Base-by-base conservation (phyloP, 2,329 filamentous ascomycete genomes). In the Metarhizium brunneum region DNA sequence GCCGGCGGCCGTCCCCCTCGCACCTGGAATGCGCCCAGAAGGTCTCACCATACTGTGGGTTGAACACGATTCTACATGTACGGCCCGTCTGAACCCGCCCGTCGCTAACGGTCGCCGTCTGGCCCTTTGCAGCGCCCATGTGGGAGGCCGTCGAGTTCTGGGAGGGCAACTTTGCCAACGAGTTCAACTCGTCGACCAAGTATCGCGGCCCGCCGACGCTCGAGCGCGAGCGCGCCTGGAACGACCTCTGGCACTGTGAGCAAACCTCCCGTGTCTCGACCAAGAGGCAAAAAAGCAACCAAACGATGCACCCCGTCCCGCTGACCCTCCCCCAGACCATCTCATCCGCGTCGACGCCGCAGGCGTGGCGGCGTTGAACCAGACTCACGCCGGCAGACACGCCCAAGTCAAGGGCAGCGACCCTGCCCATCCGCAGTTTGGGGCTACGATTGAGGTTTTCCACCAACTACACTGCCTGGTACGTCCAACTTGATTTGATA, bases 401-500 rank as follows among this genome's bases (percentile, higher is more conserved):
- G 40, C 42, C 16, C 36, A 52, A 14, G 40, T 52, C 14, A 7
- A 30, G 6, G 50, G 50, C 4, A 52, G 50, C 25, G 50, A 52
- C 30, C 50, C 50, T 32, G 20, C 50, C 40, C 32, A 52, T 10
- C 50, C 50, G 10, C 6, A 16, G n/a, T 52, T 47, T 16, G 50
- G 50, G 11, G 50, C 38, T 6, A n/a, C 14, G 5, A 10, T 35
- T 4, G 47, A 49, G 30, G 47, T 49, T 6, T 49, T 49, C n/a
- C 50, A 52, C 40, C 50, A 52, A 20, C 50, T 52, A 16, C 50
- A 52, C 16, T 52, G 50, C n/a, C 50, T 52, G 8, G 50, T 52
- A 52, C 43, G 50, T 29, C 36, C 18, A 43, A 6, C 40, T 16
- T 11, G 8, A 42, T 1, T 25, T 25, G 20, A 25, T 25, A 25